Evolutionary conservation across 352 stramenopile species (phyloP).

Genomic region (Globisporangium yorkense): DNA sequence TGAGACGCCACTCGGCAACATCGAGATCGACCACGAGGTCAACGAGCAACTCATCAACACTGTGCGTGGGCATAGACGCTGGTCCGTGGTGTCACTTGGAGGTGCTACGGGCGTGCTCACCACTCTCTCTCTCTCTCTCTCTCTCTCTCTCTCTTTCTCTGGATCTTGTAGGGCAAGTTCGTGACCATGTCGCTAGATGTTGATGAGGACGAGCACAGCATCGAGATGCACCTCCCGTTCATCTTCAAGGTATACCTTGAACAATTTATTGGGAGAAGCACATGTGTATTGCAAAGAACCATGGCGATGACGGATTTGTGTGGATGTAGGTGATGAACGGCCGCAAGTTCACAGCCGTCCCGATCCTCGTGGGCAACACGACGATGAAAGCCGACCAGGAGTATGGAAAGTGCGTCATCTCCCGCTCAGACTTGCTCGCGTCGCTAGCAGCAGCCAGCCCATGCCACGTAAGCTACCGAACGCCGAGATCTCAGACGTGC

Average conservation of each 20-base stretch:
- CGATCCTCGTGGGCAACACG: constrained; percentile 96
- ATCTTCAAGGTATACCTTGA: constrained; percentile 67
- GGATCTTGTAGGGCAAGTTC: constrained; percentile 50
- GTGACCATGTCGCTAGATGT: constrained; percentile 74
- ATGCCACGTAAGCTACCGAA: no score
- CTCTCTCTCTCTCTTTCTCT: background rate
- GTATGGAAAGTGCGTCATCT: constrained; percentile 70
- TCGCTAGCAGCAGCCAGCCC: background rate
- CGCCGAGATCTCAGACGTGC: no score
- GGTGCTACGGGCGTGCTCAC: background rate
- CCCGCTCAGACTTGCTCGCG: background rate
- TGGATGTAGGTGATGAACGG: constrained; percentile 49
- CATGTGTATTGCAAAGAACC: no score
- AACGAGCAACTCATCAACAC: constrained; percentile 85
- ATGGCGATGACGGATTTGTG: no score
- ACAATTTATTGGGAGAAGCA: no score
- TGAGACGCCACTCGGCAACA: constrained; percentile 93
- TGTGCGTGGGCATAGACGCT: constrained; percentile 17
- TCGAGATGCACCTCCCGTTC: constrained; percentile 97
- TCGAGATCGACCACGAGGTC: constrained; percentile 89
- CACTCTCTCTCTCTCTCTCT: background rate
- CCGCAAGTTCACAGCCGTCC: constrained; percentile 85
- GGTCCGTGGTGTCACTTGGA: background rate
- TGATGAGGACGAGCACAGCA: constrained; percentile 95
- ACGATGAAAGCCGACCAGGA: constrained; percentile 72